Evolutionary conservation across 495 filamentous ascomycete species (phyloP).

Genomic region (Penicillium longicatenatum): DNA sequence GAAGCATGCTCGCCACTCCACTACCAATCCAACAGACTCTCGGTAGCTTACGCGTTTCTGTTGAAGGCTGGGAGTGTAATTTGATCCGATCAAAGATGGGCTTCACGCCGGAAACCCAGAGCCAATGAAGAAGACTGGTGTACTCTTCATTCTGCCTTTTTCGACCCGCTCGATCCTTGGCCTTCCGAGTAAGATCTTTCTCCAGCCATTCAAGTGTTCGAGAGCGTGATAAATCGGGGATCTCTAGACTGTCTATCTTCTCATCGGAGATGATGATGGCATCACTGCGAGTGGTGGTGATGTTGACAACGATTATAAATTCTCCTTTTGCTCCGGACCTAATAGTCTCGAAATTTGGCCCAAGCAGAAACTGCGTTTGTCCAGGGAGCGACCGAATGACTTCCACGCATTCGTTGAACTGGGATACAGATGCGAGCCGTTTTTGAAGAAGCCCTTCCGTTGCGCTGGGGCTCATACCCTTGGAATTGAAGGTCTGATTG

Average conservation of each 20-base stretch:
- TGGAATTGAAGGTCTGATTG: background rate
- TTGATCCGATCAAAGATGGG: background rate
- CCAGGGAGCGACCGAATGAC: background rate
- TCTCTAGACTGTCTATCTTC: background rate
- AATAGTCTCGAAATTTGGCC: background rate
- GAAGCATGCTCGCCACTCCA: conserved; percentile 20
- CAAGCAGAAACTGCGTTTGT: background rate
- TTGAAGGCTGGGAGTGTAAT: background rate
- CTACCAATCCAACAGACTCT: conserved; percentile 29
- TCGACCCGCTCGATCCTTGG: background rate
- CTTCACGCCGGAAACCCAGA: background rate
- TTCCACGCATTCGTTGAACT: background rate
- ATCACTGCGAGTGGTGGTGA: background rate
- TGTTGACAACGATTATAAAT: background rate
- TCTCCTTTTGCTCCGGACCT: background rate
- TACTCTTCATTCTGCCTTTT: background rate
- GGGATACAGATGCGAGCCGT: background rate
- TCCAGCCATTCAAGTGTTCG: background rate
- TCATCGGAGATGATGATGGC: background rate
- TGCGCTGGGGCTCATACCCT: background rate
- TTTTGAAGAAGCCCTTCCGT: background rate
- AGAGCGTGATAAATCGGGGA: background rate
- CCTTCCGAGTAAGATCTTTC: background rate
- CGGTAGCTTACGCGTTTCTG: background rate
- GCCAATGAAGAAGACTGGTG: background rate